Conservation (phyloP, 768 basidiomycete species). For the Boletus subcaerulescens region DNA sequence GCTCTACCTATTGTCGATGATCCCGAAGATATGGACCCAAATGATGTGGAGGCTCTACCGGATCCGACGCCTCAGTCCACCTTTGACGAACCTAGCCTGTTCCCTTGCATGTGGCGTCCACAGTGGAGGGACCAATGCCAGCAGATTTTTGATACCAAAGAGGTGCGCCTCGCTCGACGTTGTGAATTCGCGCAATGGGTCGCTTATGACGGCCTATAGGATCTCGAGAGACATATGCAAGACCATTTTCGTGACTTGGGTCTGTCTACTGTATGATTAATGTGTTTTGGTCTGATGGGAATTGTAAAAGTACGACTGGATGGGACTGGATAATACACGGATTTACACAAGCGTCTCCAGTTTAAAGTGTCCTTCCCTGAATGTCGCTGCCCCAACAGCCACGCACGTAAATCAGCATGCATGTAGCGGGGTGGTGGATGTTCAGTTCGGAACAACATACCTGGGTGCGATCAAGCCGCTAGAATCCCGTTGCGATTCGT, state of each 20-base stretch:
- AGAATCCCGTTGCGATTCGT: too few relatives aligned
- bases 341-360: too few relatives aligned
- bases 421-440: too few relatives aligned
- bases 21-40: slow-evolving; percentile 19
- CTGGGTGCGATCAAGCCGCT: too few relatives aligned
- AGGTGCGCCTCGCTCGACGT: slow-evolving; percentile 15
- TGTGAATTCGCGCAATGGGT: not conserved
- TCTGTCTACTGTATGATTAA: not conserved
- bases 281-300: too few relatives aligned
- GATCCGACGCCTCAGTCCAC: not conserved
- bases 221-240: slow-evolving; percentile 24
- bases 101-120: slow-evolving; percentile 32
- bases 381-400: too few relatives aligned
- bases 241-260: slow-evolving; percentile 18
- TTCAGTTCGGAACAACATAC: too few relatives aligned
- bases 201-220: slow-evolving; percentile 9
- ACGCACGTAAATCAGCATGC: too few relatives aligned
- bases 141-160: slow-evolving; percentile 28
- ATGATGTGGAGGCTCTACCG: slow-evolving; percentile 12
- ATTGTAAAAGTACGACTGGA: too few relatives aligned
- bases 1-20: not conserved
- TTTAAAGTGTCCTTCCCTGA: too few relatives aligned
- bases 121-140: slow-evolving; percentile 26
- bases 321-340: too few relatives aligned
- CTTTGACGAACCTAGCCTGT: slow-evolving; percentile 19